phyloP scores from a whole-genome alignment of 495 filamentous ascomycete genomes.

The Xylaria bambusicola region DNA sequence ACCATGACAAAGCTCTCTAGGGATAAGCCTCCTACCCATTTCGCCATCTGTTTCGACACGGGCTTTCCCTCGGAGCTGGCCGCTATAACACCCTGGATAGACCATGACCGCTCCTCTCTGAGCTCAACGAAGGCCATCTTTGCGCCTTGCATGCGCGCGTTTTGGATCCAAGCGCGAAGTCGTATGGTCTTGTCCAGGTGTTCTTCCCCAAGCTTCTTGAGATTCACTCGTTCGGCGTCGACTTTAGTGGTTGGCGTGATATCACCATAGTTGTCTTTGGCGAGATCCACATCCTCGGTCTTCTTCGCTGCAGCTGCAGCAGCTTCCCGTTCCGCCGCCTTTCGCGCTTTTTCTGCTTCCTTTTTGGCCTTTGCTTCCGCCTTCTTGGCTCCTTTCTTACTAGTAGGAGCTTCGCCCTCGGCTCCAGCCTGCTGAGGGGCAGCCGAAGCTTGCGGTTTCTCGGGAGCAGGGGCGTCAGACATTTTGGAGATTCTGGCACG shows the following conservation, averaged over 20 bases:
- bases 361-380: constrained; percentile 55
- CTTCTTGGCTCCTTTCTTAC: constrained; percentile 61
- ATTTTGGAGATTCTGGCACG: constrained; percentile 22
- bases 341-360: constrained; percentile 51
- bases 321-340: constrained; percentile 53
- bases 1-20: constrained; percentile 82
- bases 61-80: constrained; percentile 52
- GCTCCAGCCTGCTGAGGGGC: constrained; percentile 22
- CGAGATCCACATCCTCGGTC: constrained; percentile 57
- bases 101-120: constrained; percentile 72
- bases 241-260: constrained; percentile 35
- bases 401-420: constrained; percentile 25
- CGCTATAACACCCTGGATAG: constrained; percentile 74
- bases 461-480: constrained; percentile 19
- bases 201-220: constrained; percentile 57
- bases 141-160: constrained; percentile 81
- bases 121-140: constrained; percentile 93
- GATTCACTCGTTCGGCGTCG: constrained; percentile 44
- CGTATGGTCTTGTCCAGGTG: constrained; percentile 73
- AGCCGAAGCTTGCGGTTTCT: constrained; percentile 25
- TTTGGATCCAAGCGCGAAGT: constrained; percentile 84
- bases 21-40: constrained; percentile 77
- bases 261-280: constrained; percentile 70
- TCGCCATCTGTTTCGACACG: constrained; percentile 71
- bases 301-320: constrained; percentile 39